Base-by-base conservation (phyloP, 805 yeast genomes). In the Schizosaccharomyces cryophilus region DNA sequence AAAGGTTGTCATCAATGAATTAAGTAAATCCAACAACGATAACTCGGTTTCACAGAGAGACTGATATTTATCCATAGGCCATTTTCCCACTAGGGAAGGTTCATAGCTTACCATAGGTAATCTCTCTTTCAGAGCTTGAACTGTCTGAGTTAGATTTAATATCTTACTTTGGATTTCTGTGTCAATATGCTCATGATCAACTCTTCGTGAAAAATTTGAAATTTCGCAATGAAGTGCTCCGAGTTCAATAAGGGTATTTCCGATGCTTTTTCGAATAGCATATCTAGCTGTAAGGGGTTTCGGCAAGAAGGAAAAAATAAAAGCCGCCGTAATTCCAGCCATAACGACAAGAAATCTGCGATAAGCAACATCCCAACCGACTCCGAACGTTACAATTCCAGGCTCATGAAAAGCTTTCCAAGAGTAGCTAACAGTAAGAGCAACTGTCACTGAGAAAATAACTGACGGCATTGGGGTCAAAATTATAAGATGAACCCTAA, bases 351-450 rank as follows among this genome's bases (percentile, higher is more conserved):
- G 69, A 45, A 69, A 68, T 15, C 73, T 66, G n/a, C 69, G 63
- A 71, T 72, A 70, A 1, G 73, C 72, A 19, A 68, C 68, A 0
- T 63, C 61, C 61, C 64, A 70, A 3, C 74, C 74, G 4, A 62
- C 61, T 1, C 67, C 69, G 5, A 68, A 64, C 13, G 51, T 64
- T 15, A 63, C 63, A 0, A 66, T 64, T 0, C 63, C 59, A 1
- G 67, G 64, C 13, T 58, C 26, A 21, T 66, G 68, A 4, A 64
- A 65, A 5, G 65, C 63, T 26, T 64, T 65, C 70, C 72, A 72
- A 54, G 73, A 69, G 42, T 68, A 65, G 4, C 72, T 73, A 5
- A 67, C 60, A 5, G 70, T 70, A 11, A 72, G 62, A 1, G 67
- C 66, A 1, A 65, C 64, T 0, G 73, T 67, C 35, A 67, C 64